phyloP scores from a whole-genome alignment of 2,329 filamentous ascomycete species.

The Xylariaceae sp. region DNA sequence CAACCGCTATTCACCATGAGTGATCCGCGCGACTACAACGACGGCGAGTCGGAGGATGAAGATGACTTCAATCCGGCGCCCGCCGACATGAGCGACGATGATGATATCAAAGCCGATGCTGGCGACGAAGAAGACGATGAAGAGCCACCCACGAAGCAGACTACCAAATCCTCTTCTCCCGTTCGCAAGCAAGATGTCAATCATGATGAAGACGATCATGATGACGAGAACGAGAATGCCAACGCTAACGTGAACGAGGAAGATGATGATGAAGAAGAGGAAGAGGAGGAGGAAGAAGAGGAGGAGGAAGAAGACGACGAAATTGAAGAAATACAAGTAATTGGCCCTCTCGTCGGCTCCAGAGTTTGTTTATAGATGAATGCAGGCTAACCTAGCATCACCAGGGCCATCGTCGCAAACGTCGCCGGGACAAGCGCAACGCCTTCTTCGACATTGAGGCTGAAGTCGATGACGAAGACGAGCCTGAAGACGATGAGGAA shows the following conservation, averaged over 20 bases:
- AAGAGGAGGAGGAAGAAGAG: slow-evolving; percentile 52
- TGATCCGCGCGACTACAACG: slow-evolving; percentile 44
- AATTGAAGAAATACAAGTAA: slow-evolving; percentile 61
- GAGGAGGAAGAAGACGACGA: slow-evolving; percentile 61
- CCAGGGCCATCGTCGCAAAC: slow-evolving; percentile 69
- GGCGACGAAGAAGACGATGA: slow-evolving; percentile 28
- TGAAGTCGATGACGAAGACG: slow-evolving; percentile 93
- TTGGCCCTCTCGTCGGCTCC: slow-evolving; percentile 2
- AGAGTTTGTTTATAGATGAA: background rate
- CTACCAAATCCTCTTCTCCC: slow-evolving; percentile 22
- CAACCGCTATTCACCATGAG: slow-evolving; percentile 37
- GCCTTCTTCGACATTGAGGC: slow-evolving; percentile 97
- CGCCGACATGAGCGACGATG: slow-evolving; percentile 67
- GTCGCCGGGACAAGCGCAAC: slow-evolving; percentile 68
- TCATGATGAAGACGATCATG: slow-evolving; percentile 43
- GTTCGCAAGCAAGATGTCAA: slow-evolving; percentile 32
- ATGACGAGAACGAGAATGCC: slow-evolving; percentile 42
- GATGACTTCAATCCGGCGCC: slow-evolving; percentile 84
- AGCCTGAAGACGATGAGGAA: slow-evolving; percentile 83
- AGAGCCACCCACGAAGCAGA: slow-evolving; percentile 9
- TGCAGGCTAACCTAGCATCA: slow-evolving; percentile 5
- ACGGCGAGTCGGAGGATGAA: slow-evolving; percentile 64
- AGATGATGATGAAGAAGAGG: slow-evolving; percentile 42
- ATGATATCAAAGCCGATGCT: slow-evolving; percentile 39
- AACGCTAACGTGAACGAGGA: slow-evolving; percentile 44